Conservation (phyloP, 2,329 filamentous ascomycete genomes). For the Cryphonectria radicalis region DNA sequence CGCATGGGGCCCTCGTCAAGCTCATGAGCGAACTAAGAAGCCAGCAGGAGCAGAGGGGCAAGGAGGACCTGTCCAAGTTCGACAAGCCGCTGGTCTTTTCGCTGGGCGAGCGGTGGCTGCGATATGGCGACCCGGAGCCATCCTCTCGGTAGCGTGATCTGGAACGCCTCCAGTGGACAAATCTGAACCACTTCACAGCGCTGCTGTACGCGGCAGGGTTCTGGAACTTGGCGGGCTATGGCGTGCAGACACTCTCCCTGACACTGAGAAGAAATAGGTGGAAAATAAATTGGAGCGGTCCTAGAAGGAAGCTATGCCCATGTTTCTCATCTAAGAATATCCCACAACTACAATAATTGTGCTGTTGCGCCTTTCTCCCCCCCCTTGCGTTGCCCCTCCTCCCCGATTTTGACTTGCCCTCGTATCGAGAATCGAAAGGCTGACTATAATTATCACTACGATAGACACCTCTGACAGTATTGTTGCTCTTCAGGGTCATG, state of each 20-base stretch:
- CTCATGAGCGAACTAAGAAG: not conserved
- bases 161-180: not conserved
- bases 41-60: not conserved
- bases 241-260: not conserved
- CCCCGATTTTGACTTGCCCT: not conserved
- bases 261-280: not conserved
- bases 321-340: not conserved
- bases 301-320: not conserved
- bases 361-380: not conserved
- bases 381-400: not conserved
- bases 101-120: not conserved
- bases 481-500: conserved; percentile 9
- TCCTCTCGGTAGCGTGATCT: not conserved
- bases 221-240: not conserved
- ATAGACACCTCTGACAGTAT: not conserved
- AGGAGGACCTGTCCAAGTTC: not conserved
- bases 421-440: not conserved
- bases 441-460: not conserved
- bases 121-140: not conserved
- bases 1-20: not conserved
- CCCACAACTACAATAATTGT: not conserved
- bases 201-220: not conserved
- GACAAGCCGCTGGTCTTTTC: not conserved
- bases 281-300: not conserved
- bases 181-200: not conserved